Percentiles rank a stretch among this genome's conserved stretches.
These are phyloP conservation scores for Edaphochlamys debaryana DNA, from an alignment of 139 green algal species.

Conservation along the genomic window DNA sequence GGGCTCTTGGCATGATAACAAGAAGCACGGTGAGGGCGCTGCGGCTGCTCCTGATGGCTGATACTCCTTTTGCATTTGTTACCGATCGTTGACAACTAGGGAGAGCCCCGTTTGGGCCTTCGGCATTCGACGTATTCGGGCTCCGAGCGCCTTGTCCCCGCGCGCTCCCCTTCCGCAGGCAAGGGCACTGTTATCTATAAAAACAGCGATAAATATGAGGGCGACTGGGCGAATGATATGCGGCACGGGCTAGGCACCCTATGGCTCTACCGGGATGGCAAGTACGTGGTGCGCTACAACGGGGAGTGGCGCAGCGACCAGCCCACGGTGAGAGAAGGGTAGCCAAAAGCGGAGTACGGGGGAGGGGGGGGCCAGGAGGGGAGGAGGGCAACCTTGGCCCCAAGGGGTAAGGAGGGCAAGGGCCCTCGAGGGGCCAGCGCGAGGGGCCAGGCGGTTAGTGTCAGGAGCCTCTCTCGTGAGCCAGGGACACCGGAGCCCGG, in stretches of 20 bases:
- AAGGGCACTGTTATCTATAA: constrained; percentile 76
- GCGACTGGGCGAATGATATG: constrained; percentile 69
- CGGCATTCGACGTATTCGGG: no score
- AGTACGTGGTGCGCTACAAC: constrained; percentile 74
- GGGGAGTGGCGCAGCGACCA: constrained; percentile 70
- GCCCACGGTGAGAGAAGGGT: constrained; percentile 48
- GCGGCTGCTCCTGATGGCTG: no score
- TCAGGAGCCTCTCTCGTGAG: no score
- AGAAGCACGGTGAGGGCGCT: constrained; percentile 62
- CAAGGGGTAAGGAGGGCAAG: no score
- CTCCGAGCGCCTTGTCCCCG: no score
- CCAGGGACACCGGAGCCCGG: no score
- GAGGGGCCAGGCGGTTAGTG: no score
- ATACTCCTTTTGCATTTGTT: neutral
- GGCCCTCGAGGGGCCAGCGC: no score
- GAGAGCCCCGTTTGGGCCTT: no score
- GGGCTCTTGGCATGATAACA: constrained; percentile 74
- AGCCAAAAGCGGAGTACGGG: no score
- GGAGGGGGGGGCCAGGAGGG: neutral
- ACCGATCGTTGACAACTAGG: neutral
- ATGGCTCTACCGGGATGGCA: constrained; percentile 67
- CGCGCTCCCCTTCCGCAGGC: no score
- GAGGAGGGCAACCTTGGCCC: no score
- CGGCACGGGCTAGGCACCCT: constrained; percentile 72
- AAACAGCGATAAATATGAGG: constrained; percentile 83